Percentiles rank a stretch among this genome's conserved stretches.
Conservation (phyloP, 2,329 filamentous ascomycete species). For the Chrysoporthe puriensis region DNA sequence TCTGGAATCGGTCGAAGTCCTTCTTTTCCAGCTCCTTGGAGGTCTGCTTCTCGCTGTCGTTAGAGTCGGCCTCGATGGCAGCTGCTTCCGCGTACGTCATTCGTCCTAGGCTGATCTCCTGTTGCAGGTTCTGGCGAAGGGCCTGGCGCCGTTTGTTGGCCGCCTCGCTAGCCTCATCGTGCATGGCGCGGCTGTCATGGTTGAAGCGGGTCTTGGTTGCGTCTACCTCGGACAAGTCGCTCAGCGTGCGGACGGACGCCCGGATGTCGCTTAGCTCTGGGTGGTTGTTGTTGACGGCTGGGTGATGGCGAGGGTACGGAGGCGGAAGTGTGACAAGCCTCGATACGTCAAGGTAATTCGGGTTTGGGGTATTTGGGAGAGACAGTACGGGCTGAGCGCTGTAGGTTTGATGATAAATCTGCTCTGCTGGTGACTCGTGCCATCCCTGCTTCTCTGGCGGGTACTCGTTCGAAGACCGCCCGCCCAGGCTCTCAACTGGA, state of each 20-base stretch:
- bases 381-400: slow-evolving; percentile 51
- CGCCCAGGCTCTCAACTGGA: slow-evolving; percentile 41
- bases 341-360: slow-evolving; percentile 78
- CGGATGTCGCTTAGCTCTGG: slow-evolving; percentile 83
- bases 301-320: slow-evolving; percentile 91
- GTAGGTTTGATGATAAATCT: slow-evolving; percentile 43
- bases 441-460: slow-evolving; percentile 60
- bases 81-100: slow-evolving; percentile 85
- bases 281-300: slow-evolving; percentile 94
- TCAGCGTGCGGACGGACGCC: slow-evolving; percentile 71
- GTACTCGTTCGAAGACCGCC: slow-evolving; percentile 51
- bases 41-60: slow-evolving; percentile 69
- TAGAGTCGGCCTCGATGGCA: slow-evolving; percentile 76
- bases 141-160: slow-evolving; percentile 60
- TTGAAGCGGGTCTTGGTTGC: slow-evolving; percentile 67
- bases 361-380: slow-evolving; percentile 51
- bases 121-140: slow-evolving; percentile 75
- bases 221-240: slow-evolving; percentile 73
- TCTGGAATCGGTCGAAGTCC: slow-evolving; percentile 85
- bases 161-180: slow-evolving; percentile 57
- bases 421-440: slow-evolving; percentile 48
- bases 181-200: slow-evolving; percentile 59
- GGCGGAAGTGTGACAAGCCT: slow-evolving; percentile 90
- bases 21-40: slow-evolving; percentile 75
- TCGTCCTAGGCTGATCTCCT: slow-evolving; percentile 75